These are phyloP conservation scores for Crithidia fasciculata DNA, from an alignment of 208 protist species.

Conservation along the genomic window DNA sequence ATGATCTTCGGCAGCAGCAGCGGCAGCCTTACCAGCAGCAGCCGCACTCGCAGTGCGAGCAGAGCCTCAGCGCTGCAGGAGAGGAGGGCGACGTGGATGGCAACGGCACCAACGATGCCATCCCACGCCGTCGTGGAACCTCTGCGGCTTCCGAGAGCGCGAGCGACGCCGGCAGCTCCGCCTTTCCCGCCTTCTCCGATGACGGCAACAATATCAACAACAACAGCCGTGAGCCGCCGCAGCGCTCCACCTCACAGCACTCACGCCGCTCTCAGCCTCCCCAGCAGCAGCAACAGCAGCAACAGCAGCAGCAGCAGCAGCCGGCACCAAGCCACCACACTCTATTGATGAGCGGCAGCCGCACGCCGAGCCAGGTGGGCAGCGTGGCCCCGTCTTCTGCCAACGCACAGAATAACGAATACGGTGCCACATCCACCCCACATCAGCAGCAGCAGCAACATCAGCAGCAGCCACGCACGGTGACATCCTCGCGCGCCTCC, in stretches of 20 bases:
- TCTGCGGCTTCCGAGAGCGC: constrained; percentile 2
- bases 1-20: background rate
- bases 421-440: background rate
- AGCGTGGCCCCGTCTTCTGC: background rate
- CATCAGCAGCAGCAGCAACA: constrained; percentile 11
- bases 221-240: background rate
- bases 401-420: background rate
- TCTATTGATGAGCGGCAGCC: background rate
- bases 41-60: background rate
- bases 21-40: background rate
- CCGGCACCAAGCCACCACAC: background rate
- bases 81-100: background rate
- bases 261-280: background rate
- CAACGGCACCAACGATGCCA: background rate
- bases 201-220: background rate
- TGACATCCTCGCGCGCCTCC: background rate
- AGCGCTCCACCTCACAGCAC: background rate
- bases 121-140: constrained; percentile 12
- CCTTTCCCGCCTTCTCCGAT: background rate
- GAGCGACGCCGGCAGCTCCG: background rate
- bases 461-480: background rate
- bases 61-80: background rate
- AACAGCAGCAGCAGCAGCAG: constrained; percentile 17
- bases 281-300: constrained; percentile 1
- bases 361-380: constrained; percentile 3